Conservation (phyloP, 75 land plant genomes). For the Adiantum capillusveneris region DNA sequence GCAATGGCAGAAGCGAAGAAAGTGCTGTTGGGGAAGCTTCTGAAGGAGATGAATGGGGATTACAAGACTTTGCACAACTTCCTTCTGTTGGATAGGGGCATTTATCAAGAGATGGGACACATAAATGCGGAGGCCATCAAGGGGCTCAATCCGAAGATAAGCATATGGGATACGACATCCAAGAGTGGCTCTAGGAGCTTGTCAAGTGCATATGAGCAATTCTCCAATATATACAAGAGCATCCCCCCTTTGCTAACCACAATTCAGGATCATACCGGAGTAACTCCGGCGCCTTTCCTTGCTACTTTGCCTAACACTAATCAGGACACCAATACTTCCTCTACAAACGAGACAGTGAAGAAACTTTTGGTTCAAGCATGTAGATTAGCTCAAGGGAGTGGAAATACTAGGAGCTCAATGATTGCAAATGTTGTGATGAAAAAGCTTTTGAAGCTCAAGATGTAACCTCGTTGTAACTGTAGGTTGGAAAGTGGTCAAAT, state of each 20-base stretch:
- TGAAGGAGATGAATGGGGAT: slow-evolving; percentile 19
- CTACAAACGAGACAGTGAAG: too few species aligned
- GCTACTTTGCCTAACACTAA: not conserved
- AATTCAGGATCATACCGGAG: slow-evolving; percentile 56
- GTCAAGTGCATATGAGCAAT: slow-evolving; percentile 24
- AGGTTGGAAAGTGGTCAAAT: too few species aligned
- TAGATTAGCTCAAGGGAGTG: too few species aligned
- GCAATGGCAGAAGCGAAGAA: slow-evolving; percentile 31
- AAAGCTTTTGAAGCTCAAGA: too few species aligned
- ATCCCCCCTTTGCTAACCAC: slow-evolving; percentile 51
- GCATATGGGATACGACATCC: slow-evolving; percentile 27
- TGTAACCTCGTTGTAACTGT: too few species aligned
- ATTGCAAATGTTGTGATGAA: too few species aligned
- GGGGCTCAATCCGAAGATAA: slow-evolving; percentile 44
- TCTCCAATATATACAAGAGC: slow-evolving; percentile 44
- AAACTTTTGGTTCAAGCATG: too few species aligned
- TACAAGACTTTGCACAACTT: slow-evolving; percentile 19
- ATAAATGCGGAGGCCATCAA: slow-evolving; percentile 21
- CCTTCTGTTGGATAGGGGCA: slow-evolving; percentile 18
- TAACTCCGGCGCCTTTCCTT: slow-evolving; percentile 8
- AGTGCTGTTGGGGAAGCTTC: not conserved
- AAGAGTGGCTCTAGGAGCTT: too few species aligned
- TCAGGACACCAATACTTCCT: too few species aligned
- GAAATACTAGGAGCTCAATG: too few species aligned
- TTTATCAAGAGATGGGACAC: slow-evolving; percentile 26